Conservation (phyloP, 176 grass and related monocot species). For the Secale cereale region DNA sequence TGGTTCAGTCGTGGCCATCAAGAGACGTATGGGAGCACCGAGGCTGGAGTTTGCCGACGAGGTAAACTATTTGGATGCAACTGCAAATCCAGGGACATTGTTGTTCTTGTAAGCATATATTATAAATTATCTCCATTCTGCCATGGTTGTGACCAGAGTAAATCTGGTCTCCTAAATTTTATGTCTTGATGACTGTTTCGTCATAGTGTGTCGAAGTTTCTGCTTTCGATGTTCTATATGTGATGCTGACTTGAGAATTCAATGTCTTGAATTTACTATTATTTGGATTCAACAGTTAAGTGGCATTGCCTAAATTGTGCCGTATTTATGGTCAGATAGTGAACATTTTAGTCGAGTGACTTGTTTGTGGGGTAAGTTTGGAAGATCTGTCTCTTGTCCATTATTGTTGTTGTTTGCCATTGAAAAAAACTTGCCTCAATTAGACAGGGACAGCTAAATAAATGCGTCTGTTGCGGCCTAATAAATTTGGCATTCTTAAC, state of each 20-base stretch:
- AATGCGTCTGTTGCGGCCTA: slow-evolving; percentile 23
- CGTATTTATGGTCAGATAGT: slow-evolving; percentile 22
- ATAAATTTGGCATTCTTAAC: slow-evolving; percentile 2
- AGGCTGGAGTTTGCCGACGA: slow-evolving; percentile 68
- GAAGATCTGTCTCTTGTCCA: slow-evolving; percentile 29
- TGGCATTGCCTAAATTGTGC: neutral
- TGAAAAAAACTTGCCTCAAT: slow-evolving; percentile 20
- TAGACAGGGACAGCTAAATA: slow-evolving; percentile 27
- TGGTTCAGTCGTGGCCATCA: slow-evolving; percentile 80
- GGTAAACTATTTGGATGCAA: slow-evolving; percentile 50
- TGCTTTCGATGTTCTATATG: neutral
- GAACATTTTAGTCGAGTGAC: slow-evolving; percentile 9
- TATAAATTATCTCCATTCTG: neutral
- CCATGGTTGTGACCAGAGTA: neutral
- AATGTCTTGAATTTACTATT: slow-evolving; percentile 11
- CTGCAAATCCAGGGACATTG: neutral
- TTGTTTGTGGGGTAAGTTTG: slow-evolving; percentile 9
- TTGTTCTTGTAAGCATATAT: neutral
- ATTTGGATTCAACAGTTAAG: neutral
- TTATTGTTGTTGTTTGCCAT: slow-evolving; percentile 8
- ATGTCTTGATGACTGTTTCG: neutral
- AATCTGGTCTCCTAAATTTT: slow-evolving; percentile 2
- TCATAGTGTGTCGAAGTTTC: neutral
- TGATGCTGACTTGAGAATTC: neutral
- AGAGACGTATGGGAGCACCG: slow-evolving; percentile 48